Conservation (phyloP, 2,329 filamentous ascomycete species). For the Ophiostoma piceae region DNA sequence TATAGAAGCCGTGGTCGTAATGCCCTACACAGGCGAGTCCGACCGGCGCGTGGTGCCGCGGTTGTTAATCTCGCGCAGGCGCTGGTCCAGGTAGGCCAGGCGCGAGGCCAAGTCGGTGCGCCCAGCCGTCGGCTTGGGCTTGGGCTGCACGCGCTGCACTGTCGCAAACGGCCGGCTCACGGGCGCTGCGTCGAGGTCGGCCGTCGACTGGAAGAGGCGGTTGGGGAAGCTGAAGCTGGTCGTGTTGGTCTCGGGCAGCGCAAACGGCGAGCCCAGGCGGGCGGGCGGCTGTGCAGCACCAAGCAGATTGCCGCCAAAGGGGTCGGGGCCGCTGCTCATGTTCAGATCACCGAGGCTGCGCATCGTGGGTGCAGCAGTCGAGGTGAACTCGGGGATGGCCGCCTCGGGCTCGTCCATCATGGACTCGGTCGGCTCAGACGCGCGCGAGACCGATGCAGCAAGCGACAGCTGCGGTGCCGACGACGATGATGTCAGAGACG, state of each 20-base stretch:
- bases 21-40: conserved; percentile 47
- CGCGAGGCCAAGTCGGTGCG: conserved; percentile 46
- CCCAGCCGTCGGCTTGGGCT: conserved; percentile 35
- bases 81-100: conserved; percentile 54
- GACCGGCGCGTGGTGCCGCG: conserved; percentile 41
- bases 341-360: conserved; percentile 3
- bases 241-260: conserved; percentile 24
- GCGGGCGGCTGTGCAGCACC: conserved; percentile 30
- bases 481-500: conserved; percentile 28
- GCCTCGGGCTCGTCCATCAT: background rate
- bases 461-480: conserved; percentile 31
- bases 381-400: background rate
- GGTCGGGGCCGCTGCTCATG: conserved; percentile 2
- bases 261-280: conserved; percentile 57
- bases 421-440: background rate
- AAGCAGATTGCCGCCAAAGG: conserved; percentile 5
- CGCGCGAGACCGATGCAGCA: background rate
- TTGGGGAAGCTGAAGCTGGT: conserved; percentile 59
- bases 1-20: background rate
- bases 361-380: conserved; percentile 30
- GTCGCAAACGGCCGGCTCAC: conserved; percentile 51
- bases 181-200: conserved; percentile 42
- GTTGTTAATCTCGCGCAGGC: conserved; percentile 50
- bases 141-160: conserved; percentile 37
- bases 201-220: conserved; percentile 44